Base-by-base conservation (phyloP, 495 filamentous ascomycete genomes). In the Apodospora peruviana region DNA sequence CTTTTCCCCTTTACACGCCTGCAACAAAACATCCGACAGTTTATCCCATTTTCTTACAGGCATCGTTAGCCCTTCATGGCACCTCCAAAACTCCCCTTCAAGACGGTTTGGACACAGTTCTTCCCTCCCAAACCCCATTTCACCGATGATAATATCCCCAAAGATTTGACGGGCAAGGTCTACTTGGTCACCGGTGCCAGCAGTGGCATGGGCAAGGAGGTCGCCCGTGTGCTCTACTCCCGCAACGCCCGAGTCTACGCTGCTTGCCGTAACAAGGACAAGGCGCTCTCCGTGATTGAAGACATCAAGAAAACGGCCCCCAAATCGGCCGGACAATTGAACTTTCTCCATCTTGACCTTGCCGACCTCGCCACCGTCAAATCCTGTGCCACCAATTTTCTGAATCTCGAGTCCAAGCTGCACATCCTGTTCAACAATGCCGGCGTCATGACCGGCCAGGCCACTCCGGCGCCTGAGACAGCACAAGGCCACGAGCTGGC, bases 191-290 rank as follows among this genome's bases (percentile, higher is more conserved):
- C 78, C 1, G 77, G 76, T 20, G 64, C 67, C 19, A 72, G 66
- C 34, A 49, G 67, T 3, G 74, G 75, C 11, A 52, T 76, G 47
- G 77, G 78, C 29, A 61, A 66, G 38, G 70, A 78, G 48, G 57
- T 78, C 2, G 65, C 68, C 16, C 59, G 51, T 24, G 66, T 75
- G 14, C 72, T 78, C 19, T 76, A 72, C 49, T 42, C 57, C 14
- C 61, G 64, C 36, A 64, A 72, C 39, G 76, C 66, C 36, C 77
- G 68, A 20, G 71, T 81, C 22, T 81, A 79, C 58, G 61, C 79
- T 24, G 74, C 74, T 1, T 61, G 65, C 12, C 73, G 78, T 34
- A 68, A 64, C 4, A 52, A 61, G 37, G 52, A 53, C 8, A 69
- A 57, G 27, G 56, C 59, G 1, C 46, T 48, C 2, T 40, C 40